A percentile compares a stretch with the other conserved stretches of the same genome.
Conservation (phyloP, 495 filamentous ascomycete species). For the Penicillium nucicola region DNA sequence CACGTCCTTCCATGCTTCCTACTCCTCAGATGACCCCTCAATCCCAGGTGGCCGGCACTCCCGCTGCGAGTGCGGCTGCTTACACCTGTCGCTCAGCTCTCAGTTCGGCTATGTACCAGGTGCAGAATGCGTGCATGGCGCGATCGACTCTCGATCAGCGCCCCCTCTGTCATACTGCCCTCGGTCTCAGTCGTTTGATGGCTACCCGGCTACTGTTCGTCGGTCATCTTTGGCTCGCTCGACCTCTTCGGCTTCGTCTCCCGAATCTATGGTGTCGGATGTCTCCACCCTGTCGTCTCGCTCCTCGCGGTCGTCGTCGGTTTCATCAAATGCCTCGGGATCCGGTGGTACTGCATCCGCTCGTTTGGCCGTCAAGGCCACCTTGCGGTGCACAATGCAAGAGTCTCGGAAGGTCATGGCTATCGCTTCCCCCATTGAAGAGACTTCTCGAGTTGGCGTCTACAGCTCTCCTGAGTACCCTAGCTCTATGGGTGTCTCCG, state of each 20-base stretch:
- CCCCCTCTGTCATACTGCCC: conserved; percentile 48
- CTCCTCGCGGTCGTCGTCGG: conserved; percentile 70
- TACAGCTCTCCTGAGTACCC: conserved; percentile 62
- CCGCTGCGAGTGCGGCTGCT: conserved; percentile 76
- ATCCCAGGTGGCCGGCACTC: conserved; percentile 70
- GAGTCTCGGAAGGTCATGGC: conserved; percentile 38
- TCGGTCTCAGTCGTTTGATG: conserved; percentile 49
- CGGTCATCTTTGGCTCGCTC: conserved; percentile 76
- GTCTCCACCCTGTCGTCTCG: conserved; percentile 58
- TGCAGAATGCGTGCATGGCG: conserved; percentile 60
- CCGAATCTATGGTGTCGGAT: conserved; percentile 89
- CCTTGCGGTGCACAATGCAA: conserved; percentile 69
- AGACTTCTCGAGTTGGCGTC: conserved; percentile 45
- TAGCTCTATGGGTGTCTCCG: conserved; percentile 46
- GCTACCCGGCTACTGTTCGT: conserved; percentile 52
- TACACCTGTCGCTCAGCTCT: conserved; percentile 63
- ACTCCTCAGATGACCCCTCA: conserved; percentile 83
- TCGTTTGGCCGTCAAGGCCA: conserved; percentile 77
- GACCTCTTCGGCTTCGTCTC: conserved; percentile 74
- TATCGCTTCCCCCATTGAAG: conserved; percentile 45
- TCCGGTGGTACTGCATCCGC: conserved; percentile 61
- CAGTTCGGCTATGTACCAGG: conserved; percentile 75
- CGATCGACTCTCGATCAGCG: conserved; percentile 58
- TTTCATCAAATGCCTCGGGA: conserved; percentile 67
- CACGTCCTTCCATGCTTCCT: conserved; percentile 65